Percentiles rank a stretch among this genome's conserved stretches.
phyloP scores from a whole-genome alignment of 164 flowering plant genomes.

The Chimonanthus praecox region DNA sequence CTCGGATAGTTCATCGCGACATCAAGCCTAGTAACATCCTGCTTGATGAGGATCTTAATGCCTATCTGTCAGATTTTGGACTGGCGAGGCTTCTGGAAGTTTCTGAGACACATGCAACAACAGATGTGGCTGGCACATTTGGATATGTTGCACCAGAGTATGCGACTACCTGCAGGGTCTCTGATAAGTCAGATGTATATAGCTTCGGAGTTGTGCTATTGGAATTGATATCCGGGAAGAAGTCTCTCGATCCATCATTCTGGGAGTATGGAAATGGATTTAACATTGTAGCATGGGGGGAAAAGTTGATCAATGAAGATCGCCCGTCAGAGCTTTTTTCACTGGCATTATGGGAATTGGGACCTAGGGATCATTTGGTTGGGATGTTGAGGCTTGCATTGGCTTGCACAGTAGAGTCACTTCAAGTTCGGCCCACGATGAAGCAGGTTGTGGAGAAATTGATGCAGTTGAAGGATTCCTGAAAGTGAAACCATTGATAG shows the following conservation, averaged over 20 bases:
- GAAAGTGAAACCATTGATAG: slow-evolving; percentile 7
- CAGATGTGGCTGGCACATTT: slow-evolving; percentile 84
- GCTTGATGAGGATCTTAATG: slow-evolving; percentile 63
- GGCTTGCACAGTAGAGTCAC: slow-evolving; percentile 54
- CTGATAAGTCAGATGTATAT: slow-evolving; percentile 77
- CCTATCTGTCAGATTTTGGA: slow-evolving; percentile 78
- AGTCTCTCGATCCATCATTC: slow-evolving; percentile 69
- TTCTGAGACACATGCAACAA: slow-evolving; percentile 74
- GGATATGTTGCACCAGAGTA: slow-evolving; percentile 85
- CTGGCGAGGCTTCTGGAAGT: slow-evolving; percentile 68
- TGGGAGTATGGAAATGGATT: slow-evolving; percentile 67
- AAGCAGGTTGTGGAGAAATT: slow-evolving; percentile 50
- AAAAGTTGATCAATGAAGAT: slow-evolving; percentile 46
- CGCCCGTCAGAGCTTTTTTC: slow-evolving; percentile 49
- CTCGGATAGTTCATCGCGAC: slow-evolving; percentile 70
- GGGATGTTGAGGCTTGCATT: slow-evolving; percentile 53
- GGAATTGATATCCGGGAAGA: slow-evolving; percentile 69
- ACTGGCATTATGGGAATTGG: slow-evolving; percentile 47
- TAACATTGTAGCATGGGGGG: slow-evolving; percentile 68
- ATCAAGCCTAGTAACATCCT: slow-evolving; percentile 80
- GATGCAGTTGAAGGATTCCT: slow-evolving; percentile 32
- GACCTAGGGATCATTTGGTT: slow-evolving; percentile 50
- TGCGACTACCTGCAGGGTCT: slow-evolving; percentile 76
- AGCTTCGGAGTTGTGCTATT: slow-evolving; percentile 71
- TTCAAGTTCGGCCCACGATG: slow-evolving; percentile 59